Evolutionary conservation across 495 filamentous ascomycete species (phyloP).

Genomic region (Neurospora sp.): DNA sequence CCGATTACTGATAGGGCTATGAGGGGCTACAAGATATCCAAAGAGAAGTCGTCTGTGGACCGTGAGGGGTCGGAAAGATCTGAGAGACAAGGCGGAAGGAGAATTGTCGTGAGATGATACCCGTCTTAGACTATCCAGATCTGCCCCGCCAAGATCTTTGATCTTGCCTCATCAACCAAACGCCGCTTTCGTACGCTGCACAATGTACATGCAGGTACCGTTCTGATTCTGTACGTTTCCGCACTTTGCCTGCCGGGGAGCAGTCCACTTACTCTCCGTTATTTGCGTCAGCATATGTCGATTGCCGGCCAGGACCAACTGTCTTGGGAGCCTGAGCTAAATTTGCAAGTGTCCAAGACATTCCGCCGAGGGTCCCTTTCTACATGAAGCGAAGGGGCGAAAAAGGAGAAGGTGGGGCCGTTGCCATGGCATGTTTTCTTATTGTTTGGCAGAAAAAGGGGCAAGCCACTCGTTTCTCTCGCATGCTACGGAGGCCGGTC

Average conservation of each 20-base stretch:
- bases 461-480: neutral
- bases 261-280: neutral
- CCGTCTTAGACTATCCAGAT: neutral
- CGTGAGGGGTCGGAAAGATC: neutral
- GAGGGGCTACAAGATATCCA: neutral
- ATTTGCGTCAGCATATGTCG: neutral
- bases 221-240: neutral
- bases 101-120: neutral
- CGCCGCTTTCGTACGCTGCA: neutral
- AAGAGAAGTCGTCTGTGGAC: neutral
- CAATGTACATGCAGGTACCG: neutral
- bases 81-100: neutral
- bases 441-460: slow-evolving; percentile 1
- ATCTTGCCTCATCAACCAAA: neutral
- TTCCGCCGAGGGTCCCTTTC: neutral
- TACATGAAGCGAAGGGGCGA: neutral
- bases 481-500: neutral
- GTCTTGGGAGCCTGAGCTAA: neutral
- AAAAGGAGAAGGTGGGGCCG: neutral
- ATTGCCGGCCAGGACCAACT: neutral
- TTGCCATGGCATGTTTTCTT: neutral
- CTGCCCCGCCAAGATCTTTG: neutral
- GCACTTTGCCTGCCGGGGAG: neutral
- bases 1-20: neutral
- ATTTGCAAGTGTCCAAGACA: neutral